Percentiles rank a stretch among this genome's conserved stretches.
These are phyloP conservation scores for Aphanomyces cochlioides DNA, from an alignment of 352 stramenopile genomes.

Conservation along the genomic window DNA sequence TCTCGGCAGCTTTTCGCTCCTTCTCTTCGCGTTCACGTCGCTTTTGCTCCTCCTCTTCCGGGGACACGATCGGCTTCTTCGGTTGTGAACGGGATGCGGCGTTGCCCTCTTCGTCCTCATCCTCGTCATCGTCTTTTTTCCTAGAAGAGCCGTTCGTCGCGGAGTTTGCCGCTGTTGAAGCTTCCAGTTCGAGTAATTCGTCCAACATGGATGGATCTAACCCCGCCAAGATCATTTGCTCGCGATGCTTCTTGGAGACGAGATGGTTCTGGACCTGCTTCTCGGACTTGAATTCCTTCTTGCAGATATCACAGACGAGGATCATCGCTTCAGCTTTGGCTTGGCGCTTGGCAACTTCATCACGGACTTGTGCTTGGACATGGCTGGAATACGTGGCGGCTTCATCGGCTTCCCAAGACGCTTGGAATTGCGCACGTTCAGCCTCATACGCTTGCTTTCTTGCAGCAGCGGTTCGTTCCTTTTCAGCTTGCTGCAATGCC, in stretches of 20 bases:
- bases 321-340: slow-evolving; percentile 68
- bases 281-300: slow-evolving; percentile 77
- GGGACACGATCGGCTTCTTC: not conserved
- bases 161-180: not conserved
- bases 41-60: slow-evolving; percentile 33
- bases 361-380: slow-evolving; percentile 53
- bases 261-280: slow-evolving; percentile 82
- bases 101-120: slow-evolving; percentile 2
- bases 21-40: slow-evolving; percentile 60
- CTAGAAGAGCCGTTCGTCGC: not conserved
- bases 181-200: slow-evolving; percentile 10
- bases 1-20: slow-evolving; percentile 72
- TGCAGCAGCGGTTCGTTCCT: slow-evolving; percentile 41
- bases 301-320: slow-evolving; percentile 72
- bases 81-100: not conserved
- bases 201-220: slow-evolving; percentile 13
- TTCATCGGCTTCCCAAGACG: slow-evolving; percentile 14
- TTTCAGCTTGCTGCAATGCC: slow-evolving; percentile 56
- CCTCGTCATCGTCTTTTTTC: slow-evolving; percentile 27
- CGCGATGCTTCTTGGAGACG: slow-evolving; percentile 75
- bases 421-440: slow-evolving; percentile 34
- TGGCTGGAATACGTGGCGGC: slow-evolving; percentile 36
- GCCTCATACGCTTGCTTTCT: slow-evolving; percentile 45
- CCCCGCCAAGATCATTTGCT: slow-evolving; percentile 43
- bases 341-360: slow-evolving; percentile 58